These are phyloP conservation scores for Calonectria montana DNA, from an alignment of 2,329 filamentous ascomycete species.

Conservation along the genomic window DNA sequence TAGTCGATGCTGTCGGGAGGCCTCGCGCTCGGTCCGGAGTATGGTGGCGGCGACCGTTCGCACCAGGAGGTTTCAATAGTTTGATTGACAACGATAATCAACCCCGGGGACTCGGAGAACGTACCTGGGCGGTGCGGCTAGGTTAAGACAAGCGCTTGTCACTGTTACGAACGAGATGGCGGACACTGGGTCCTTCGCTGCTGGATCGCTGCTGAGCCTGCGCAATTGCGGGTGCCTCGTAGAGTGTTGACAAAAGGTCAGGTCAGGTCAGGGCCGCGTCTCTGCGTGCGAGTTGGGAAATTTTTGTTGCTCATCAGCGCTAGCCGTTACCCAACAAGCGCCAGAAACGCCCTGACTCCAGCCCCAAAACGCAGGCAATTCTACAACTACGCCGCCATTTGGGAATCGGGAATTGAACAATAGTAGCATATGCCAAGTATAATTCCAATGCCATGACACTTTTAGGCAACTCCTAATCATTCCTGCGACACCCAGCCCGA, in stretches of 20 bases:
- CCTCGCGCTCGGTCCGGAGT: slow-evolving; percentile 8
- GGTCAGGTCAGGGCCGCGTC: slow-evolving; percentile 1
- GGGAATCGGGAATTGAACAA: background rate
- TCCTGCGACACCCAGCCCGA: background rate
- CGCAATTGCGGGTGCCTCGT: slow-evolving; percentile 3
- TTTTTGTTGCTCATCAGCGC: slow-evolving; percentile 20
- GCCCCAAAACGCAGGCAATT: background rate
- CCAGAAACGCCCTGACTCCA: background rate
- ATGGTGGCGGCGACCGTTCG: slow-evolving; percentile 22
- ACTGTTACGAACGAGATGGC: slow-evolving; percentile 5
- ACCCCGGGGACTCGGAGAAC: slow-evolving; percentile 16
- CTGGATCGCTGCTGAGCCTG: background rate
- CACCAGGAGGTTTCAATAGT: slow-evolving; percentile 18
- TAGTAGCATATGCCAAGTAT: background rate
- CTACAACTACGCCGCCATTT: background rate
- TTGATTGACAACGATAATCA: slow-evolving; percentile 10
- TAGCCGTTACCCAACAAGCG: slow-evolving; percentile 13
- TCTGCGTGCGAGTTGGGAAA: slow-evolving; percentile 13
- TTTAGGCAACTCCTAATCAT: background rate
- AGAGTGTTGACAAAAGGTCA: slow-evolving; percentile 9
- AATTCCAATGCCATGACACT: too few species aligned
- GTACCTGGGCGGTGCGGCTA: slow-evolving; percentile 23
- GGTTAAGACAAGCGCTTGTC: slow-evolving; percentile 28
- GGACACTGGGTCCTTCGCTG: background rate
- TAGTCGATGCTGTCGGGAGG: background rate